phyloP scores from a whole-genome alignment of 2,329 filamentous ascomycete species.

The Colletotrichum phormii region DNA sequence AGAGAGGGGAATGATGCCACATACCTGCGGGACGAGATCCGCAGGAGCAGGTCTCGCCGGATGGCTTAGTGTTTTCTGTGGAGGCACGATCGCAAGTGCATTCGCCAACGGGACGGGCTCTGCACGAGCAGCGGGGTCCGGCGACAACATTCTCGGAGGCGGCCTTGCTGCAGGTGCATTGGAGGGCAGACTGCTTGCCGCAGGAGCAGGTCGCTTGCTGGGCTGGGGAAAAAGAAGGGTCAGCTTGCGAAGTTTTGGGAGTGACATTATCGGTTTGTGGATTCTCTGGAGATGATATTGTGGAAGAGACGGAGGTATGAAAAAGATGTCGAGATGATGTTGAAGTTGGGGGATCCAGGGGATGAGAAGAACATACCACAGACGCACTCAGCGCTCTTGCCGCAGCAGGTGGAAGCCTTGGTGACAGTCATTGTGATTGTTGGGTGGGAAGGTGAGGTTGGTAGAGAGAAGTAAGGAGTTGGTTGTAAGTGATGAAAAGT shows the following conservation, averaged over 20 bases:
- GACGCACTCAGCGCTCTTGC: constrained; percentile 64
- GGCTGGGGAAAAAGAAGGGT: constrained; percentile 52
- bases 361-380: constrained; percentile 61
- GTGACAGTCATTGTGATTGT: constrained; percentile 47
- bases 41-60: constrained; percentile 78
- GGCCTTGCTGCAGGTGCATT: constrained; percentile 87
- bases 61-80: constrained; percentile 73
- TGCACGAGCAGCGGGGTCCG: constrained; percentile 85
- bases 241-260: constrained; percentile 3
- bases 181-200: constrained; percentile 85
- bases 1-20: constrained; percentile 43
- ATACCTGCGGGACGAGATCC: constrained; percentile 78
- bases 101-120: constrained; percentile 80
- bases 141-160: constrained; percentile 77
- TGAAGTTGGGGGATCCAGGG: not conserved
- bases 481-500: not conserved
- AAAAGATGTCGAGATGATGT: constrained; percentile 4
- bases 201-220: constrained; percentile 84
- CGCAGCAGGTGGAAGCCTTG: constrained; percentile 66
- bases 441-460: not conserved
- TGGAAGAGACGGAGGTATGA: not conserved
- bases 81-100: constrained; percentile 84
- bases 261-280: not conserved
- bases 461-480: not conserved
- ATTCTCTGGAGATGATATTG: not conserved